Percentiles rank a stretch among this genome's conserved stretches.
phyloP scores from a whole-genome alignment of 495 filamentous ascomycete genomes.

The Halenospora varia region DNA sequence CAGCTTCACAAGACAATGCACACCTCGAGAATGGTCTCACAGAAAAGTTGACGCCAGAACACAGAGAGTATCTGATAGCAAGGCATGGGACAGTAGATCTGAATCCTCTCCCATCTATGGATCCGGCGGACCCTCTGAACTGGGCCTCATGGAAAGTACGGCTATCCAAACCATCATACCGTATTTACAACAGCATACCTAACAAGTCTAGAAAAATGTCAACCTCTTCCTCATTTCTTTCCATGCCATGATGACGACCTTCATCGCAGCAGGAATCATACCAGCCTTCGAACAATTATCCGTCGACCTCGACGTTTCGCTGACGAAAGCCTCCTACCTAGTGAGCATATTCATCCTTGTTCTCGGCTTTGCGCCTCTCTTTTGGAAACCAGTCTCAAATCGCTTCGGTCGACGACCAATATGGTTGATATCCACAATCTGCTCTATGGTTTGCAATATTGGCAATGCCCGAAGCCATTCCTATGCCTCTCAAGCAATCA shows the following conservation, averaged over 20 bases:
- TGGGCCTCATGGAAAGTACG: constrained; percentile 54
- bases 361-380: constrained; percentile 43
- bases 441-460: constrained; percentile 44
- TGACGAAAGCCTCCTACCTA: constrained; percentile 45
- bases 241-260: constrained; percentile 53
- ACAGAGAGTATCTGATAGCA: constrained; percentile 47
- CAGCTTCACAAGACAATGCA: not conserved
- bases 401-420: constrained; percentile 49
- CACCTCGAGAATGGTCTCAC: not conserved
- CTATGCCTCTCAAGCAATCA: constrained; percentile 41
- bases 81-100: constrained; percentile 52
- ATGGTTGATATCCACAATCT: constrained; percentile 42
- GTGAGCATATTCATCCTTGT: constrained; percentile 48
- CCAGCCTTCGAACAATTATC: constrained; percentile 47
- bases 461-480: constrained; percentile 44
- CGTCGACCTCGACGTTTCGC: constrained; percentile 33
- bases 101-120: constrained; percentile 46
- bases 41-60: constrained; percentile 27
- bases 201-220: constrained; percentile 41
- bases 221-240: constrained; percentile 52
- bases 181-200: not conserved
- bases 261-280: constrained; percentile 49
- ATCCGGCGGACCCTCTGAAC: constrained; percentile 51
- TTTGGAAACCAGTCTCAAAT: constrained; percentile 52
- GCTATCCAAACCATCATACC: not conserved